Conservation (phyloP, 2,329 filamentous ascomycete genomes). For the Huntiella moniliformis region DNA sequence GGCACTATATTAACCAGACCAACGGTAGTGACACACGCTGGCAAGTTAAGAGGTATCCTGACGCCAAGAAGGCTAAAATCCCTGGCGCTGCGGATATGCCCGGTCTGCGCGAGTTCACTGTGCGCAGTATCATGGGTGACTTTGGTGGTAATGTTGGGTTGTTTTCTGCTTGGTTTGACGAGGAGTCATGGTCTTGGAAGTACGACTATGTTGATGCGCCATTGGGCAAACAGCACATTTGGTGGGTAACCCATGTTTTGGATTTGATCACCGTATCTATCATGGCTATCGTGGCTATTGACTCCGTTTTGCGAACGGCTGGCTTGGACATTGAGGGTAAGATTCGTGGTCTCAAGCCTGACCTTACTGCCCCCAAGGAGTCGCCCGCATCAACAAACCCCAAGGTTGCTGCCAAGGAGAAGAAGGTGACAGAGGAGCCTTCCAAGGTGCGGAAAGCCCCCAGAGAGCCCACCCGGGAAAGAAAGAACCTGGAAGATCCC, state of each 20-base stretch:
- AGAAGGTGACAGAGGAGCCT: neutral
- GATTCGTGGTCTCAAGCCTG: neutral
- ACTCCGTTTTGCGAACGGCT: neutral
- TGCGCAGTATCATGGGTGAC: slow-evolving; percentile 96
- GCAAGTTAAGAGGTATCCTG: slow-evolving; percentile 30
- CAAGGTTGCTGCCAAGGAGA: neutral
- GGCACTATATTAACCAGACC: slow-evolving; percentile 59
- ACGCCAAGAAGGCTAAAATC: slow-evolving; percentile 25
- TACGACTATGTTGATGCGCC: slow-evolving; percentile 64
- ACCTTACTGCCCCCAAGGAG: neutral
- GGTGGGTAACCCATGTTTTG: slow-evolving; percentile 42
- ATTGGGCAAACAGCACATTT: slow-evolving; percentile 73
- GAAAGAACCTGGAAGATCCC: too few species aligned
- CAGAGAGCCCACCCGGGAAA: too few species aligned
- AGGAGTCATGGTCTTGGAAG: slow-evolving; percentile 52
- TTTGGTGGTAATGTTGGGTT: slow-evolving; percentile 85
- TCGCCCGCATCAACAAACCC: neutral
- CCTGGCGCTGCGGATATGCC: slow-evolving; percentile 28
- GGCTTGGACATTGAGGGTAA: slow-evolving; percentile 8
- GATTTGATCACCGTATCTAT: slow-evolving; percentile 2
- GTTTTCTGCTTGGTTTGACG: slow-evolving; percentile 77
- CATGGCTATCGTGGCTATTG: slow-evolving; percentile 1
- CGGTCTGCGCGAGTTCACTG: slow-evolving; percentile 71
- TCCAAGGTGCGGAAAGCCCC: neutral
- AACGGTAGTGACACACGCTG: slow-evolving; percentile 28